These are phyloP conservation scores for button mushroom (Agaricus bisporus) DNA, from an alignment of 768 basidiomycete genomes.

Conservation along the genomic window DNA sequence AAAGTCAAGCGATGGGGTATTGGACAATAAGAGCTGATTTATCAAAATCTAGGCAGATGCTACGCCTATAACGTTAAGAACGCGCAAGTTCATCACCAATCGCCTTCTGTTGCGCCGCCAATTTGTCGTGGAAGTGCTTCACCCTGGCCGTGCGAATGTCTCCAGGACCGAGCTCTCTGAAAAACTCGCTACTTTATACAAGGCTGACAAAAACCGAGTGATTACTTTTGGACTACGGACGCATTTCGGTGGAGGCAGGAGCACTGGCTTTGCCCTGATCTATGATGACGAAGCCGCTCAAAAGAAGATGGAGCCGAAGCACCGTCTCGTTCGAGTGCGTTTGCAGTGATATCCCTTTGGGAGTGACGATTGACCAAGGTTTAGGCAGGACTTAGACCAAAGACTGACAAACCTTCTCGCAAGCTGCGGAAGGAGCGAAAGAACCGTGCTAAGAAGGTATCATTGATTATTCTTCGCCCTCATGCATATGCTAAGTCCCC, in stretches of 20 bases:
- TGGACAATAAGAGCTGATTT: neutral
- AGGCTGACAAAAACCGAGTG: conserved; percentile 84
- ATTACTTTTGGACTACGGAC: conserved; percentile 94
- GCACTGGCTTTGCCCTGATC: conserved; percentile 95
- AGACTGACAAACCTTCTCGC: conserved; percentile 88
- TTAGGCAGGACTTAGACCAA: conserved; percentile 63
- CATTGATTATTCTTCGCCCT: neutral
- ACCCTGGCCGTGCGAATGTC: conserved; percentile 93
- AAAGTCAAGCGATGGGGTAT: neutral
- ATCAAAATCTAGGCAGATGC: conserved; percentile 55
- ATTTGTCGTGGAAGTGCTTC: conserved; percentile 91
- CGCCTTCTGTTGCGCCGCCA: conserved; percentile 93
- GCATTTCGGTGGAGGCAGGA: conserved; percentile 96
- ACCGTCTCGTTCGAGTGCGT: conserved; percentile 91
- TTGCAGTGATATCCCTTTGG: neutral
- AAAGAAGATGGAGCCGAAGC: conserved; percentile 95
- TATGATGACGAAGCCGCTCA: conserved; percentile 95
- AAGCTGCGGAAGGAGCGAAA: conserved; percentile 99
- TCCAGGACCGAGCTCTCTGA: conserved; percentile 87
- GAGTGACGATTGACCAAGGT: conserved; percentile 3
- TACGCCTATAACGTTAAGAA: conserved; percentile 91
- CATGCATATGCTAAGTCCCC: conserved; percentile 9
- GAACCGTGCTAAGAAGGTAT: conserved; percentile 98
- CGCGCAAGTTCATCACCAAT: conserved; percentile 99
- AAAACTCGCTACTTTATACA: conserved; percentile 90